Evolutionary conservation across 257 asterid species (phyloP).

Genomic region (Primulina eburnea): DNA sequence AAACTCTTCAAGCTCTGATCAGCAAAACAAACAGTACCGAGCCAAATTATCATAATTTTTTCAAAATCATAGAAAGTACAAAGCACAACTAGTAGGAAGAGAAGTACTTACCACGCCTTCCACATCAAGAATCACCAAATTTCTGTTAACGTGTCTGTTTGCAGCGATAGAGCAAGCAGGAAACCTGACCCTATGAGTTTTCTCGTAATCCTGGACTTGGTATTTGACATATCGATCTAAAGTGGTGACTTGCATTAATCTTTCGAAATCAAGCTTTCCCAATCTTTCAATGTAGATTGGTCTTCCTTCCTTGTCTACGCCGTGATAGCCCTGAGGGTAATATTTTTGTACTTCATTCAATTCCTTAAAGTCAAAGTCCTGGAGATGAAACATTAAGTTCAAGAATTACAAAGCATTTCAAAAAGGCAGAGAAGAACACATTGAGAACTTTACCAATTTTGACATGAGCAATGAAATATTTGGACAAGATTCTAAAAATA

Average conservation of each 20-base stretch:
- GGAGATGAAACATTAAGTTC: conserved; percentile 5
- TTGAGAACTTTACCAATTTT: background rate
- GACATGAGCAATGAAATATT: no score
- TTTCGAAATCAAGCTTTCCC: conserved; percentile 44
- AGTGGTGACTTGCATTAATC: conserved; percentile 48
- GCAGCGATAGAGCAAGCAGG: conserved; percentile 63
- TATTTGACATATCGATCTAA: conserved; percentile 44
- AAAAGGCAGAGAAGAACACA: background rate
- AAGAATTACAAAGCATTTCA: conserved; percentile 1
- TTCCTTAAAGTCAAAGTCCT: conserved; percentile 48
- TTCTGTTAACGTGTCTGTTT: conserved; percentile 35
- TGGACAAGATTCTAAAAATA: background rate
- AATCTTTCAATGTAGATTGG: conserved; percentile 57
- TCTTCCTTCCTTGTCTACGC: conserved; percentile 49
- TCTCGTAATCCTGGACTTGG: conserved; percentile 51
- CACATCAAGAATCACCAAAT: conserved; percentile 57
- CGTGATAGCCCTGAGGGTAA: conserved; percentile 67
- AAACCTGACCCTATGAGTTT: conserved; percentile 39
- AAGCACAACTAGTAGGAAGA: conserved; percentile 11
- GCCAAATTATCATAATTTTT: background rate
- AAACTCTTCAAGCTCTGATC: conserved; percentile 46
- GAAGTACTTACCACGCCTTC: conserved; percentile 50
- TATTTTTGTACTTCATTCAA: conserved; percentile 35
- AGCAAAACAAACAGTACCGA: background rate
- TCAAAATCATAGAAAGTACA: conserved; percentile 2